Evolutionary conservation across 1,284 basidiomycete species (phyloP).

Genomic region (Cryptococcus neoformans): DNA sequence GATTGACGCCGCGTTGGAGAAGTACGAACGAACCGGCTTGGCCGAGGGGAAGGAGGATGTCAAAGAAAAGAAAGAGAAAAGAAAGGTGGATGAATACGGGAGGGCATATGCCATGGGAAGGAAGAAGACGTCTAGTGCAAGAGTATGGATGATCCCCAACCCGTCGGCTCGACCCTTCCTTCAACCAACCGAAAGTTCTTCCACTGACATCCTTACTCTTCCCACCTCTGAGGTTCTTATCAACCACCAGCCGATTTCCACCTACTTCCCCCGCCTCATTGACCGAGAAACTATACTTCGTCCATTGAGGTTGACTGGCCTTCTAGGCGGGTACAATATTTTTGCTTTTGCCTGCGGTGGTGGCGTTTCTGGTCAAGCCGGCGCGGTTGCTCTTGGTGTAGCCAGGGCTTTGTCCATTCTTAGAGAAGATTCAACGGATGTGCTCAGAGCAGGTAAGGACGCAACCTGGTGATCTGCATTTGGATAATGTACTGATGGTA

Average conservation of each 20-base stretch:
- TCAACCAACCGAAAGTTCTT: slow-evolving; percentile 13
- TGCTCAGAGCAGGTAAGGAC: slow-evolving; percentile 68
- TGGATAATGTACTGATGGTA: not conserved
- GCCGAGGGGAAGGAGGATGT: slow-evolving; percentile 6
- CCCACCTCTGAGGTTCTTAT: slow-evolving; percentile 60
- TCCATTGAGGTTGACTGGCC: slow-evolving; percentile 77
- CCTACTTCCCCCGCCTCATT: slow-evolving; percentile 71
- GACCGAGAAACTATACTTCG: slow-evolving; percentile 79
- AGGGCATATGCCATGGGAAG: slow-evolving; percentile 78
- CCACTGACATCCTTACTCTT: slow-evolving; percentile 3
- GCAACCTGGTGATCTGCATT: not conserved
- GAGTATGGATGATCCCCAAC: slow-evolving; percentile 91
- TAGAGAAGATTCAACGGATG: slow-evolving; percentile 60
- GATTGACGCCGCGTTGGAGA: slow-evolving; percentile 58
- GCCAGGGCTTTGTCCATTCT: slow-evolving; percentile 75
- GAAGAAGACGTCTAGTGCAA: slow-evolving; percentile 79
- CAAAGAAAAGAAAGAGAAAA: slow-evolving; percentile 57
- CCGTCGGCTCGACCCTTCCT: slow-evolving; percentile 40
- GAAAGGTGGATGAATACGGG: slow-evolving; percentile 65
- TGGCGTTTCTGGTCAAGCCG: slow-evolving; percentile 84
- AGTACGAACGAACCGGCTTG: slow-evolving; percentile 58
- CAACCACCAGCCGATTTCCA: slow-evolving; percentile 73
- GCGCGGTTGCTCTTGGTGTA: slow-evolving; percentile 80
- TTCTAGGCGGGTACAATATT: slow-evolving; percentile 89
- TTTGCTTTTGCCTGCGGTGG: slow-evolving; percentile 87